These are phyloP conservation scores for Zymoseptoria pseudotritici DNA, from an alignment of 2,329 filamentous ascomycete species.

Conservation along the genomic window DNA sequence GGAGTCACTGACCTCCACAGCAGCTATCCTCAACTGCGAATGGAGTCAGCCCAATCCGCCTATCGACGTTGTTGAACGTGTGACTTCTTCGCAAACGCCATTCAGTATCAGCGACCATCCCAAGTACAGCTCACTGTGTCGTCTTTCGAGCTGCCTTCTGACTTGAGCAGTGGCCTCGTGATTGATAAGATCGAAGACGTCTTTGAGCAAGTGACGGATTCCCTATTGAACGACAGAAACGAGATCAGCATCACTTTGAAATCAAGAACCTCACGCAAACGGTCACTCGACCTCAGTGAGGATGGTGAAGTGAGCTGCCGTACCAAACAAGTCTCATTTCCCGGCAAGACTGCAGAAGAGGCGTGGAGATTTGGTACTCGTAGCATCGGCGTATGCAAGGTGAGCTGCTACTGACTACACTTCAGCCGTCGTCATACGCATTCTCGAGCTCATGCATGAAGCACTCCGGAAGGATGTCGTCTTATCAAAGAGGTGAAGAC, in stretches of 20 bases:
- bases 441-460: slow-evolving; percentile 49
- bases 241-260: slow-evolving; percentile 45
- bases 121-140: not conserved
- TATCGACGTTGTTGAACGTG: not conserved
- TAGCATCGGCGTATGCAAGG: slow-evolving; percentile 5
- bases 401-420: slow-evolving; percentile 1
- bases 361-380: slow-evolving; percentile 50
- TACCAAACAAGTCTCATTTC: slow-evolving; percentile 38
- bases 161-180: slow-evolving; percentile 22
- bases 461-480: slow-evolving; percentile 42
- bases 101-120: not conserved
- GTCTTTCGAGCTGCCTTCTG: not conserved
- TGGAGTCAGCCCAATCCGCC: not conserved
- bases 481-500: slow-evolving; percentile 49
- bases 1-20: slow-evolving; percentile 17
- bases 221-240: slow-evolving; percentile 38
- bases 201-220: slow-evolving; percentile 46
- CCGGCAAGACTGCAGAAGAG: slow-evolving; percentile 48
- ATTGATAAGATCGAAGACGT: slow-evolving; percentile 51
- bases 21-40: slow-evolving; percentile 9
- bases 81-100: not conserved
- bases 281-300: slow-evolving; percentile 1
- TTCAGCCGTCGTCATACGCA: slow-evolving; percentile 47
- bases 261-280: slow-evolving; percentile 17
- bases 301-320: slow-evolving; percentile 7